These are phyloP conservation scores for Pichia rugopelliculosa DNA, from an alignment of 805 yeast genomes.

Conservation along the genomic window DNA sequence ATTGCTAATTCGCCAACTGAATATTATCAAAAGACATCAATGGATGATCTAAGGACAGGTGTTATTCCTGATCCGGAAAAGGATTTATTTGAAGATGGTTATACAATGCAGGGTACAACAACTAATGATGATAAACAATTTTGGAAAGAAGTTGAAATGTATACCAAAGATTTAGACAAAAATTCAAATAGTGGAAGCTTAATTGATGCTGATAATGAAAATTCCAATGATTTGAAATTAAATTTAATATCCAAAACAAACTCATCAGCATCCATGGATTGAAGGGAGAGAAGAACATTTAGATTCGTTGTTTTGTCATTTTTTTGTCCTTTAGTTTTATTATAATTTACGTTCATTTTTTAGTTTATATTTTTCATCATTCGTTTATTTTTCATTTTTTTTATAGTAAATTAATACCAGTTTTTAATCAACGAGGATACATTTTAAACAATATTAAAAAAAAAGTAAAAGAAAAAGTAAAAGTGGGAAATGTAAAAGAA, in stretches of 20 bases:
- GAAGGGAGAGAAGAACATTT: background rate
- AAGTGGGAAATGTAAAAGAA: background rate
- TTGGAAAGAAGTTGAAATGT: conserved; percentile 27
- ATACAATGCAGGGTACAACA: conserved; percentile 6
- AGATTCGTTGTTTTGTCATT: background rate
- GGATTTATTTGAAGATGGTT: background rate
- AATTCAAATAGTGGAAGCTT: conserved; percentile 4
- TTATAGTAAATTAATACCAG: background rate
- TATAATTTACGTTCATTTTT: background rate
- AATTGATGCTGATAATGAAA: background rate
- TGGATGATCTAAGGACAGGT: background rate
- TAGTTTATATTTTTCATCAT: background rate
- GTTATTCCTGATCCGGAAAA: background rate
- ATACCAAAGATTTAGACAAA: conserved; percentile 24
- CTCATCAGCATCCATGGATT: background rate
- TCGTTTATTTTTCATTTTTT: background rate
- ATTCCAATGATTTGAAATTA: background rate
- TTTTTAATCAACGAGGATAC: too few relatives aligned
- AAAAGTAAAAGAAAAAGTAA: background rate
- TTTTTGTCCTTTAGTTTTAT: background rate
- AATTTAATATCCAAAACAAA: background rate
- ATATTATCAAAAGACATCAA: conserved; percentile 3
- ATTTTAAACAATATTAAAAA: too few relatives aligned
- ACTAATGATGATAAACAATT: conserved; percentile 18
- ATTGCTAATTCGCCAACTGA: conserved; percentile 4